phyloP scores from a whole-genome alignment of 2,329 filamentous ascomycete genomes.

The Massarina eburnea region DNA sequence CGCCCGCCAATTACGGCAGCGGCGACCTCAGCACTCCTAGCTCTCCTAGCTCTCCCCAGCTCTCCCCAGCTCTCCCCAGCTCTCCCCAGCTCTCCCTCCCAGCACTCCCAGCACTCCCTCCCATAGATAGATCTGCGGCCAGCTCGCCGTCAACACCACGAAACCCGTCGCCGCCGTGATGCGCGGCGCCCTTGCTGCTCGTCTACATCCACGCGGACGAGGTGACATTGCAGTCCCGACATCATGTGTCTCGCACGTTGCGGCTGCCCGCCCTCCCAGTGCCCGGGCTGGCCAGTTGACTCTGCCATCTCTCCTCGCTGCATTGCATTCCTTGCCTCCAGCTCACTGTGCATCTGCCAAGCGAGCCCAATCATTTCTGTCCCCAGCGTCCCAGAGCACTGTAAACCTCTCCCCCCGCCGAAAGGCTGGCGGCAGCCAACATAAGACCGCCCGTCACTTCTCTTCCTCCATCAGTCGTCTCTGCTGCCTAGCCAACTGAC shows the following conservation, averaged over 20 bases:
- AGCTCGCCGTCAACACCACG: background rate
- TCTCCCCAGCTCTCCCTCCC: background rate
- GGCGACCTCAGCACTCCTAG: no score
- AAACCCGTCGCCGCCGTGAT: background rate
- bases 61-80: background rate
- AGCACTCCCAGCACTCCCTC: background rate
- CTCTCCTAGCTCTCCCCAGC: background rate
- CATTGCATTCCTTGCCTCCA: slow-evolving; percentile 39
- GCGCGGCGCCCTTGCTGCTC: slow-evolving; percentile 19
- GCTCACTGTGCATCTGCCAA: slow-evolving; percentile 16
- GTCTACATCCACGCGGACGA: slow-evolving; percentile 25
- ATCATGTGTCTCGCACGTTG: slow-evolving; percentile 42
- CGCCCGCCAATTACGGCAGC: background rate
- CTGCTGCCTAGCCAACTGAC: slow-evolving; percentile 36
- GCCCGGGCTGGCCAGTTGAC: slow-evolving; percentile 9
- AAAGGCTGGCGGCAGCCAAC: slow-evolving; percentile 30
- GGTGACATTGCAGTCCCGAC: slow-evolving; percentile 32
- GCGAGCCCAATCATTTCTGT: slow-evolving; percentile 19
- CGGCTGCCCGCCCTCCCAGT: slow-evolving; percentile 15
- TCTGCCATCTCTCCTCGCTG: slow-evolving; percentile 18
- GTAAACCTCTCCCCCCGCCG: slow-evolving; percentile 14
- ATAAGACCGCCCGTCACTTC: slow-evolving; percentile 24
- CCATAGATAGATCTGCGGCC: background rate
- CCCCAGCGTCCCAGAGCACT: slow-evolving; percentile 3
- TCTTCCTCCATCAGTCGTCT: slow-evolving; percentile 2